Percentiles rank a stretch among this genome's conserved stretches.
Evolutionary conservation across 148 eudicot species (phyloP).

Genomic region (Salicornia ramosissima): DNA sequence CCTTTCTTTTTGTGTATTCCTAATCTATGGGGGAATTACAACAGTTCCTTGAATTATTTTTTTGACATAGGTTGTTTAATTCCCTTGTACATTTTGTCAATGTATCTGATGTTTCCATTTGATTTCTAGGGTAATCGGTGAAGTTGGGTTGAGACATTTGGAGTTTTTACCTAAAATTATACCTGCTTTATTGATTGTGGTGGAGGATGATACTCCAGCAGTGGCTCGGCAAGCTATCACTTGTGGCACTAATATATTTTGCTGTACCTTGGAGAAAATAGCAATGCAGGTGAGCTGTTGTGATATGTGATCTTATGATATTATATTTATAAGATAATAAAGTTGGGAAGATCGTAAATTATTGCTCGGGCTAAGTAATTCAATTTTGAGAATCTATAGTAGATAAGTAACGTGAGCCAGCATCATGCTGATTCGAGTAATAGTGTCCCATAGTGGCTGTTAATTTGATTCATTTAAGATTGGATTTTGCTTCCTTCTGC

Average conservation of each 20-base stretch:
- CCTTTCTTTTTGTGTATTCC: background rate
- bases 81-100: background rate
- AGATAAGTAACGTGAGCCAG: background rate
- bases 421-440: background rate
- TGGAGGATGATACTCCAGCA: slow-evolving; percentile 85
- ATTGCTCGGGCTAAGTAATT: background rate
- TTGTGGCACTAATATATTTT: slow-evolving; percentile 65
- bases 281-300: slow-evolving; percentile 56
- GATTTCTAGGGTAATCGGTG: slow-evolving; percentile 64
- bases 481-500: too few relatives aligned
- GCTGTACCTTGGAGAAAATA: slow-evolving; percentile 57
- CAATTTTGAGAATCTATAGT: background rate
- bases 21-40: background rate
- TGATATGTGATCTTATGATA: background rate
- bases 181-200: slow-evolving; percentile 49
- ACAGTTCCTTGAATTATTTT: background rate
- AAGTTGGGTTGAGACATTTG: slow-evolving; percentile 61
- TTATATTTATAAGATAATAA: background rate
- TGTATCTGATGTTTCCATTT: slow-evolving; percentile 6
- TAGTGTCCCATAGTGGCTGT: background rate
- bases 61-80: background rate
- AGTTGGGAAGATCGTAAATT: background rate
- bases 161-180: slow-evolving; percentile 68
- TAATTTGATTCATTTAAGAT: background rate
- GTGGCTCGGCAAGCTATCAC: slow-evolving; percentile 86